phyloP scores from a whole-genome alignment of 108 stramenopile species.

The Asterionellopsis glacialis region DNA sequence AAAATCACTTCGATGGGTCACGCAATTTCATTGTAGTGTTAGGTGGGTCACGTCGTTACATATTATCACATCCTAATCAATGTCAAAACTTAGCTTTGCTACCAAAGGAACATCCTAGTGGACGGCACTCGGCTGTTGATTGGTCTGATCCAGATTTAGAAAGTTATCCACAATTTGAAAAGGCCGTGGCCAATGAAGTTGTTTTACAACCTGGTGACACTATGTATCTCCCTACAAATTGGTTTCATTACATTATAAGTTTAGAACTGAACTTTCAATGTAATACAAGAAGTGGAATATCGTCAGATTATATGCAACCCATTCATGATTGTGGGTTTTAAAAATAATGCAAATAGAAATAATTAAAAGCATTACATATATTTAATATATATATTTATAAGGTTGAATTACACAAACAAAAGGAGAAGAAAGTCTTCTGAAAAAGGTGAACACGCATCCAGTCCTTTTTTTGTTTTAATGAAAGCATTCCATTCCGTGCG shows the following conservation, averaged over 20 bases:
- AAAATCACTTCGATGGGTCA: constrained; percentile 89
- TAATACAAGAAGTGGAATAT: constrained; percentile 79
- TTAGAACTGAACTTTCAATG: constrained; percentile 93
- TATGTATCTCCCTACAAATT: constrained; percentile 36
- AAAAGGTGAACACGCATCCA: too few relatives aligned
- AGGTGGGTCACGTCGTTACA: constrained; percentile 81
- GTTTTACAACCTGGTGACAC: constrained; percentile 92
- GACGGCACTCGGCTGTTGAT: constrained; percentile 77
- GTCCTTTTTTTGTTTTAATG: too few relatives aligned
- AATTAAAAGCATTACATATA: too few relatives aligned
- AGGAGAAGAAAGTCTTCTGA: too few relatives aligned
- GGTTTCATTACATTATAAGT: constrained; percentile 61
- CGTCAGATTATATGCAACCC: constrained; percentile 18
- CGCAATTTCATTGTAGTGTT: constrained; percentile 84
- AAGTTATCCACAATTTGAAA: constrained; percentile 63
- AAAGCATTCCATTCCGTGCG: too few relatives aligned
- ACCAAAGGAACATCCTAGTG: constrained; percentile 71
- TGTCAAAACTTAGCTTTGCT: constrained; percentile 73
- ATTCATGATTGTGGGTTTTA: constrained; percentile 36
- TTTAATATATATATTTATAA: too few relatives aligned
- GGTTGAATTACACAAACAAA: too few relatives aligned
- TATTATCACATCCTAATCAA: constrained; percentile 78
- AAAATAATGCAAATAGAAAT: too few relatives aligned
- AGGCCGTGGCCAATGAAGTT: constrained; percentile 78
- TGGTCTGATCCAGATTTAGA: constrained; percentile 81